Base-by-base conservation (phyloP, 306 rosid genomes). In the Psophocarpus tetragonolobus region DNA sequence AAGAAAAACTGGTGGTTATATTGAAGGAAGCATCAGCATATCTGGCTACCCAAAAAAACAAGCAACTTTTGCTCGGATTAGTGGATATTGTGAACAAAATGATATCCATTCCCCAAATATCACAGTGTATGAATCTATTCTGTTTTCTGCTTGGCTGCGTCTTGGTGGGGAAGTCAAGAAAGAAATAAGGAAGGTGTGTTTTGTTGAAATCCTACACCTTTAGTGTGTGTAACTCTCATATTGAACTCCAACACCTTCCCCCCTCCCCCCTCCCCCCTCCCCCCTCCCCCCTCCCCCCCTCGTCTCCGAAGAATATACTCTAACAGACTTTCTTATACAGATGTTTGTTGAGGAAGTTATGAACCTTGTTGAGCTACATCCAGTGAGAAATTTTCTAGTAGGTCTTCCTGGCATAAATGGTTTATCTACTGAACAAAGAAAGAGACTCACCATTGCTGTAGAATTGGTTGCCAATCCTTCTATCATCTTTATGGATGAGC, bases 401-500 rank as follows among this genome's bases (percentile, higher is more conserved):
- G 89, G 91, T n/a, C 87, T 83, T 83, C 87, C 91, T 26, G 91
- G 89, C 65, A 50, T 83, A 29, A 36, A 83, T 66, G 89, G 89
- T 44, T 74, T 85, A 51, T 87, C 89, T 42, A 87, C 84, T 36
- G 89, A 85, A 72, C 87, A 87, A 41, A 85, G 89, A 78, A 85
- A 87, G 81, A 85, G 91, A 70, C 89, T 87, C 68, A 87, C 89
- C 29, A 83, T 87, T 21, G 89, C 89, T 1, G 89, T 85, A 24
- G 89, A 87, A 72, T 51, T 87, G 81, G 89, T 87, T 38, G 89
- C 89, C 54, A 87, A 85, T 66, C 91, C 89, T 76, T 87, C 91
- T 18, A 81, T 87, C 71, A 85, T 87, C 73, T 87, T 87, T 74
- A 85, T 85, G 91, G 91, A 87, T 72, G 91, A 87, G 78, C 91